Evolutionary conservation across 129 eudicot genomes (phyloP).

Genomic region (Flaveria bidentis): DNA sequence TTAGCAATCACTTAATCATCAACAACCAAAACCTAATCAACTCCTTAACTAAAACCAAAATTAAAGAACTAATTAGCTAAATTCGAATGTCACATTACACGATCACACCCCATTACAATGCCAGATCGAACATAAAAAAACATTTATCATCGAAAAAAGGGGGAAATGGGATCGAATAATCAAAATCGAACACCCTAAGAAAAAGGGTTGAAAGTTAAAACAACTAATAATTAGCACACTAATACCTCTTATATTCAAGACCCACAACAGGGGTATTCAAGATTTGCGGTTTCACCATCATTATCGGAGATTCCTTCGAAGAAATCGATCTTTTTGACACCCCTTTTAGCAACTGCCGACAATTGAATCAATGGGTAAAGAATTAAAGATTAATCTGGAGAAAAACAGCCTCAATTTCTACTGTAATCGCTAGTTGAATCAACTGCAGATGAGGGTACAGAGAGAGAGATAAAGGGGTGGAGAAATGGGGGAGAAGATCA

Average conservation of each 20-base stretch:
- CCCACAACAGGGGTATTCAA: slow-evolving; percentile 29
- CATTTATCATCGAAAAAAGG: slow-evolving; percentile 6
- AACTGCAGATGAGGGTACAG: background rate
- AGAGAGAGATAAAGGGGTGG: background rate
- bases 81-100: background rate
- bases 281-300: slow-evolving; percentile 31
- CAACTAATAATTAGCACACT: slow-evolving; percentile 1
- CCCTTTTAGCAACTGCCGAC: slow-evolving; percentile 13
- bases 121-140: background rate
- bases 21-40: too few relatives aligned
- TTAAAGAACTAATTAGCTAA: background rate
- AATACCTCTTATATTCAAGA: slow-evolving; percentile 33
- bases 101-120: background rate
- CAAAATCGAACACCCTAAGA: slow-evolving; percentile 14
- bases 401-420: background rate
- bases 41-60: background rate
- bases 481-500: background rate
- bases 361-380: background rate
- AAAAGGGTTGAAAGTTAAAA: background rate
- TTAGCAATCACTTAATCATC: too few relatives aligned
- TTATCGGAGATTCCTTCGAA: slow-evolving; percentile 22
- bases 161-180: slow-evolving; percentile 12
- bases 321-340: slow-evolving; percentile 19
- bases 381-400: too few relatives aligned
- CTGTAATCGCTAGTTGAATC: background rate